These are phyloP conservation scores for Tetraselmis chui DNA, from an alignment of 139 green algal species.

Conservation along the genomic window DNA sequence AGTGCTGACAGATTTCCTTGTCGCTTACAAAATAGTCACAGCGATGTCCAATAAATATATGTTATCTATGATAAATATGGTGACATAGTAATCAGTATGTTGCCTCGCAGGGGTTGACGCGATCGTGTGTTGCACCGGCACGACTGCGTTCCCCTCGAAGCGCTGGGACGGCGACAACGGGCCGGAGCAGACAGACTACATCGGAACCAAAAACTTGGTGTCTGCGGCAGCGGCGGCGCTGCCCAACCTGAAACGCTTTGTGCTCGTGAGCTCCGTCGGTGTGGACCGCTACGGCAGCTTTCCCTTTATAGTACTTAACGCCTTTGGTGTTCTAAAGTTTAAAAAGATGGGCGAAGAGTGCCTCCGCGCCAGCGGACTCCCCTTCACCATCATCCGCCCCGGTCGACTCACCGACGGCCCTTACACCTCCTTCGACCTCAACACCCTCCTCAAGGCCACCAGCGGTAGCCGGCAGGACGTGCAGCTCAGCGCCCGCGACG, in stretches of 20 bases:
- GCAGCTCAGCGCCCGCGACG: constrained; percentile 49
- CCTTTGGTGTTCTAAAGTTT: constrained; percentile 91
- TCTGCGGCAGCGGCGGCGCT: constrained; percentile 23
- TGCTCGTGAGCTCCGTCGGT: constrained; percentile 78
- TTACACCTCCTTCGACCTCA: constrained; percentile 97
- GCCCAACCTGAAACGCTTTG: constrained; percentile 64
- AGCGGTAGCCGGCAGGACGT: constrained; percentile 35
- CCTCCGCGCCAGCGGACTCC: constrained; percentile 60
- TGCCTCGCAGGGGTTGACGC: constrained; percentile 40
- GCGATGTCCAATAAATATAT: too few species aligned
- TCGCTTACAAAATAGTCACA: too few species aligned
- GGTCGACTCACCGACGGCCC: constrained; percentile 89
- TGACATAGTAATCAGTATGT: too few species aligned
- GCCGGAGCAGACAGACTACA: constrained; percentile 66
- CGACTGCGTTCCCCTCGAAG: constrained; percentile 80
- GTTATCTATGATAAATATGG: too few species aligned
- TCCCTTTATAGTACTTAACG: constrained; percentile 83
- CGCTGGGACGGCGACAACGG: constrained; percentile 80
- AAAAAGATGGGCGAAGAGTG: constrained; percentile 73
- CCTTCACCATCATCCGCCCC: constrained; percentile 88
- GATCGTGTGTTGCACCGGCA: constrained; percentile 69
- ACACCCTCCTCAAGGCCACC: constrained; percentile 80
- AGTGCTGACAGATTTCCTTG: too few species aligned
- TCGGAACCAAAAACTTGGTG: constrained; percentile 72
- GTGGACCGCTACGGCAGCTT: constrained; percentile 64